phyloP scores from a whole-genome alignment of 2,329 filamentous ascomycete genomes.

The Fusarium sp. region DNA sequence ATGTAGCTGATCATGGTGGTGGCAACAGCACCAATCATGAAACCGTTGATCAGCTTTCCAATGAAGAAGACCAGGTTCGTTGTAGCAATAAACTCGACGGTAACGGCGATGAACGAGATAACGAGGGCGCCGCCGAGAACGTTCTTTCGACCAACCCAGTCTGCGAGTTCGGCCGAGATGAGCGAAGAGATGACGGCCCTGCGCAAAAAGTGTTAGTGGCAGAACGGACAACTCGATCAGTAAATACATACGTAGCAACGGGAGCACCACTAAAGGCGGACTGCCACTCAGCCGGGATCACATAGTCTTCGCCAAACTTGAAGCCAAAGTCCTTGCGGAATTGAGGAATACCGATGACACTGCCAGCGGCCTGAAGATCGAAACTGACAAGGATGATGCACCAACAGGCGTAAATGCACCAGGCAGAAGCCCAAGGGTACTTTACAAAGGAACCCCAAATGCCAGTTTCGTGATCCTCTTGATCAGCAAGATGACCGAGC shows the following conservation, averaged over 20 bases:
- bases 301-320: constrained; percentile 20
- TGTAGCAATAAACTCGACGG: constrained; percentile 19
- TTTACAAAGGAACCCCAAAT: constrained; percentile 16
- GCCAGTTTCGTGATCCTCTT: constrained; percentile 26
- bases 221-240: not conserved
- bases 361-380: constrained; percentile 30
- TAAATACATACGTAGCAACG: constrained; percentile 30
- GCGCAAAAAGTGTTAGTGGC: not conserved
- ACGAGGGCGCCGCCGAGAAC: constrained; percentile 7
- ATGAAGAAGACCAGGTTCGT: constrained; percentile 20
- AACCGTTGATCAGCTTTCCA: constrained; percentile 22
- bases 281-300: constrained; percentile 32
- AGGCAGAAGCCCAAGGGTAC: constrained; percentile 23
- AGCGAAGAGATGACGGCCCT: constrained; percentile 22
- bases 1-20: constrained; percentile 29
- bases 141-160: constrained; percentile 22
- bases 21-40: constrained; percentile 19
- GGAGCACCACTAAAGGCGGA: constrained; percentile 31
- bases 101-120: constrained; percentile 9
- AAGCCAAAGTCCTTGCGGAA: constrained; percentile 35
- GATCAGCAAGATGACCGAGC: constrained; percentile 18
- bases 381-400: constrained; percentile 33
- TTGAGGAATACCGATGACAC: constrained; percentile 28
- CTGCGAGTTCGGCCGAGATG: constrained; percentile 20
- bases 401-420: constrained; percentile 35